These are phyloP conservation scores for Tubosaeta sp. DNA, from an alignment of 768 basidiomycete genomes.

Conservation along the genomic window DNA sequence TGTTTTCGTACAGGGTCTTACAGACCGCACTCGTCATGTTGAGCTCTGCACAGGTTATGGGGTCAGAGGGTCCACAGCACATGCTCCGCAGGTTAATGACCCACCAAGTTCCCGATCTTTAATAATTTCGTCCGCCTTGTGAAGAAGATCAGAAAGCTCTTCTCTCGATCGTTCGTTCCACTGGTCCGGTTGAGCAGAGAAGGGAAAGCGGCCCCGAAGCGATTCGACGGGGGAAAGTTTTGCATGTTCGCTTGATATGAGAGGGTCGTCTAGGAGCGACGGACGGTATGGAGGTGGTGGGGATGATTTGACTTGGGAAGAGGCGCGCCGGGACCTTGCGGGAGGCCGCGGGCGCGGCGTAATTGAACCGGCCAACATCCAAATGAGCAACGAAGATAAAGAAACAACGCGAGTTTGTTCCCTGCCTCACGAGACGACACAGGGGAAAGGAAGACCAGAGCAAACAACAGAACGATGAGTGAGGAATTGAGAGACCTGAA, in stretches of 20 bases:
- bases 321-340: slow-evolving; percentile 55
- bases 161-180: slow-evolving; percentile 70
- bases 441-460: slow-evolving; percentile 5
- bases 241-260: slow-evolving; percentile 26
- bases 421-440: background rate
- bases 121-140: slow-evolving; percentile 72
- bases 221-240: slow-evolving; percentile 31
- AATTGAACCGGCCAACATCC: slow-evolving; percentile 36
- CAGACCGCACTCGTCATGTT: slow-evolving; percentile 62
- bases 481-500: slow-evolving; percentile 5
- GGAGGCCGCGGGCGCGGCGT: slow-evolving; percentile 68
- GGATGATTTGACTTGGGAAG: slow-evolving; percentile 33
- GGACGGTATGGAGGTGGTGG: slow-evolving; percentile 60
- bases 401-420: background rate
- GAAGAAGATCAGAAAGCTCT: slow-evolving; percentile 64
- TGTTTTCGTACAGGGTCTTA: slow-evolving; percentile 67
- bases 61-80: slow-evolving; percentile 7
- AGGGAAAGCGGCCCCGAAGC: slow-evolving; percentile 7
- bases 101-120: slow-evolving; percentile 72
- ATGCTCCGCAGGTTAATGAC: slow-evolving; percentile 18
- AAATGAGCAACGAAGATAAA: slow-evolving; percentile 7
- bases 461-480: background rate
- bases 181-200: slow-evolving; percentile 34
- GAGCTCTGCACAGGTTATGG: slow-evolving; percentile 45
- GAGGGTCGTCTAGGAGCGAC: slow-evolving; percentile 29